Base-by-base conservation (phyloP, 306 rosid species). In the Psophocarpus tetragonolobus region DNA sequence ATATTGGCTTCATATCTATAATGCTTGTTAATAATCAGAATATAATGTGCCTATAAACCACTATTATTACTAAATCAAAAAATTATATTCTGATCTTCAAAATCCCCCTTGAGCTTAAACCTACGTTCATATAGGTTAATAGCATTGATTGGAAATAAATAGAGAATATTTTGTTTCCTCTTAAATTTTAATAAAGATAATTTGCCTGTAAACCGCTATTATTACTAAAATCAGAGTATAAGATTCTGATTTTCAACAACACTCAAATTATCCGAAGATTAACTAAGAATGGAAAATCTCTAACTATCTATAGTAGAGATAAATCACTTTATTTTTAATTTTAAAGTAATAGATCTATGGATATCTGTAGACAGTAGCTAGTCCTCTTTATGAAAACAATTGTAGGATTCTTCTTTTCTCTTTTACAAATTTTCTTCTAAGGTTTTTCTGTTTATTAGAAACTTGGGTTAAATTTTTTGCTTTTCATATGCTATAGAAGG, bases 351-450 rank as follows among this genome's bases (percentile, higher is more conserved):
- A 29, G 15, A 29, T 60, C 67, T 60, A 21, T 26, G 4, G 58
- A 26, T 68, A 44, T 41, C 10, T 5, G 11, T 8, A 15, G 38
- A 3, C 26, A 32, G 7, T 26, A 14, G 15, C 20, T 26, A 21
- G 35, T 20, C 53, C 6, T 23, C 72, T 3, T 9, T 1, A 63
- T 2, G 29, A 58, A 35, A 64, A 64, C 5, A 60, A 13, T 21
- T 66, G 51, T 12, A 21, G 13, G 12, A 21, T 21, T 21, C 51
- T 65, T 65, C 10, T 38, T 15, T 23, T 23, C 1, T 42, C 45
- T 75, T 21, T 64, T 5, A 29, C 29, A 63, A 76, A 62, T 21
- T 63, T 47, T 41, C 30, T 47, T 76, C 65, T 47, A 21, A 14
- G 39, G 27, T 48, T 32, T 48, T 32, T 35, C 29, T 32, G 58